Percentiles rank a stretch among this genome's conserved stretches.
These are phyloP conservation scores for Triticum urartu DNA, from an alignment of 176 grass and related monocot species.

Conservation along the genomic window DNA sequence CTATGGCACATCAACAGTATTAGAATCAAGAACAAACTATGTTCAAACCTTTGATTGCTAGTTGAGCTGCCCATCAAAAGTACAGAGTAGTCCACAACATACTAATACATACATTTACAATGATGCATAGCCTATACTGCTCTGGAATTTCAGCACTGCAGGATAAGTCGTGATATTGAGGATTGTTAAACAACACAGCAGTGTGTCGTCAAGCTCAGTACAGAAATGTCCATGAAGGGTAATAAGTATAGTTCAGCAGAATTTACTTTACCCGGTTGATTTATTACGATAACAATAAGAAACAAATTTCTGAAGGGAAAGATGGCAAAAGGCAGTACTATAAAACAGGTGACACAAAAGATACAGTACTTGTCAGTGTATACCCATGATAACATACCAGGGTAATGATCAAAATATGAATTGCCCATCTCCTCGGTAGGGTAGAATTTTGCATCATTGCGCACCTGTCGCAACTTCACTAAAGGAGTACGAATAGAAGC, in stretches of 20 bases:
- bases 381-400: constrained; percentile 41
- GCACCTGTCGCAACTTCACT: constrained; percentile 57
- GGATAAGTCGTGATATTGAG: neutral
- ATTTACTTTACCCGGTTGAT: constrained; percentile 4
- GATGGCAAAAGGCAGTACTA: neutral
- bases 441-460: constrained; percentile 49
- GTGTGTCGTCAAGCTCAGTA: neutral
- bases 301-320: neutral
- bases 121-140: neutral
- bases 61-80: neutral
- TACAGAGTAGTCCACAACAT: constrained; percentile 5
- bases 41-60: constrained; percentile 10
- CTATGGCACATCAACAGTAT: neutral
- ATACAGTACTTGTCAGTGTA: neutral
- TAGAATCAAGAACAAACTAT: neutral
- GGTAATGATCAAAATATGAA: constrained; percentile 70
- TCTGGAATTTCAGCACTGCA: constrained; percentile 10
- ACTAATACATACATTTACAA: neutral
- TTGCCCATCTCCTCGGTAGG: constrained; percentile 46
- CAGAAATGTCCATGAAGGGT: neutral
- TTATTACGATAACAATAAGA: neutral
- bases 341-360: neutral
- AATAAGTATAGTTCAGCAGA: neutral
- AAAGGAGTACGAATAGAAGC: constrained; percentile 39
- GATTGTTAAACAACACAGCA: neutral